Evolutionary conservation across 179 eudicot species (phyloP).

Genomic region (Kewa caespitosa): DNA sequence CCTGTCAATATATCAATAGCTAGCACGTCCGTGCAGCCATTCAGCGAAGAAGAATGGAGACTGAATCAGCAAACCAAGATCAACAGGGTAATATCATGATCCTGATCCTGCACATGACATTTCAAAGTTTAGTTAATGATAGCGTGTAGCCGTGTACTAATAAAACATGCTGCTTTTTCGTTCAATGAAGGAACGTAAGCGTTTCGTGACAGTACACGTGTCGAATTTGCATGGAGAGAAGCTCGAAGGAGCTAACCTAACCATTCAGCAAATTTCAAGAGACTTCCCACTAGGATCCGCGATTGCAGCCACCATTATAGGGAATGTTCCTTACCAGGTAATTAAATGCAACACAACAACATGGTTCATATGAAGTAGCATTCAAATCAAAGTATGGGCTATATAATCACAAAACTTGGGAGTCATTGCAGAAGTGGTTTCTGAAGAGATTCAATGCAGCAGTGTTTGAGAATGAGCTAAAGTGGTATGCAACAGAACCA

Average conservation of each 20-base stretch:
- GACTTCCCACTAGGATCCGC: slow-evolving; percentile 93
- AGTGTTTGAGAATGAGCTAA: slow-evolving; percentile 90
- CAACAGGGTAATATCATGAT: slow-evolving; percentile 48
- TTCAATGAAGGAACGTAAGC: slow-evolving; percentile 62
- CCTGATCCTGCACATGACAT: too few species aligned
- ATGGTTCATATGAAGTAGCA: too few species aligned
- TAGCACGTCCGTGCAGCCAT: slow-evolving; percentile 77
- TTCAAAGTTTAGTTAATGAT: too few species aligned
- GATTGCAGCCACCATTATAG: slow-evolving; percentile 64
- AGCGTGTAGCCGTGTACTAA: too few species aligned
- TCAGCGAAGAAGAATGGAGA: slow-evolving; percentile 74
- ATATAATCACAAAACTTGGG: too few species aligned
- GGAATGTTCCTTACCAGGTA: slow-evolving; percentile 77
- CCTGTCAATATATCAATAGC: slow-evolving; percentile 47
- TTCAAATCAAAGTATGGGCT: too few species aligned
- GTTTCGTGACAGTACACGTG: slow-evolving; percentile 66
- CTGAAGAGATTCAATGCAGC: slow-evolving; percentile 79
- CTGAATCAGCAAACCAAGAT: slow-evolving; percentile 59
- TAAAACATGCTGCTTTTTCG: neutral
- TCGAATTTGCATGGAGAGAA: slow-evolving; percentile 55
- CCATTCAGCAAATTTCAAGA: slow-evolving; percentile 58
- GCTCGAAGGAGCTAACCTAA: slow-evolving; percentile 58
- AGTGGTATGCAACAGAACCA: slow-evolving; percentile 85
- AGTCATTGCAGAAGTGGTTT: slow-evolving; percentile 67
- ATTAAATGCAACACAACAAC: too few species aligned